Base-by-base conservation (phyloP, 1,139 yeast species). In the Kodamaea derodonti region DNA sequence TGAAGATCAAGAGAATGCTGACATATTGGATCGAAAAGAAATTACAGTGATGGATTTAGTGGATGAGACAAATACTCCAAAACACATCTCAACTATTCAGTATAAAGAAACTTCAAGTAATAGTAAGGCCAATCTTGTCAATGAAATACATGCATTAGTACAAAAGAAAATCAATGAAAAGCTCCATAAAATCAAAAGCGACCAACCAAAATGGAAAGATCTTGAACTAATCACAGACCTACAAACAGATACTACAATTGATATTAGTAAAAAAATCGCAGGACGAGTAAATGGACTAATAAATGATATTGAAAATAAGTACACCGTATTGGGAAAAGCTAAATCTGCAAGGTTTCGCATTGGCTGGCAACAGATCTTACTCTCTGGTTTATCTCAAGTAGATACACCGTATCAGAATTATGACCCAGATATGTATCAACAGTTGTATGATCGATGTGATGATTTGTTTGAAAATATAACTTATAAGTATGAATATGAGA, bases 71-170 rank as follows among this genome's bases (percentile, higher is more conserved):
- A 30, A 35, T 32, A 14, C 33, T 32, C 28, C 27, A 14, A 30
- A 29, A 12, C 15, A n/a, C 20, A 22, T 26, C 13, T 11, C 26
- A 26, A 17, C 17, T 32, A 23, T 34, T 24, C 29, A 33, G 11
- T 37, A 30, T 33, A 33, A 22, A 5, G 53, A 48, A 32, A 33
- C 34, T 3, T 32, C 31, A 8, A 45, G 59, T 3, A 64, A 65
- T 40, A 58, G 71, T 14, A 52, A 50, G 22, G 52, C 56, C 3
- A 54, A 54, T n/a, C 40, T 74, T n/a, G 46, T 58, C 15, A 49
- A 63, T 27, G 74, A 69, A 40, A 40, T 77, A 20, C 62, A 63
- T 23, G 58, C 75, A 1, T 27, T 62, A 2, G 51, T 70, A 18
- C 66, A 66, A 34, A 42, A 56, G 4, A 60, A 54, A 22, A 53